phyloP scores from a whole-genome alignment of 306 rosid species.

The Quercus variabilis region DNA sequence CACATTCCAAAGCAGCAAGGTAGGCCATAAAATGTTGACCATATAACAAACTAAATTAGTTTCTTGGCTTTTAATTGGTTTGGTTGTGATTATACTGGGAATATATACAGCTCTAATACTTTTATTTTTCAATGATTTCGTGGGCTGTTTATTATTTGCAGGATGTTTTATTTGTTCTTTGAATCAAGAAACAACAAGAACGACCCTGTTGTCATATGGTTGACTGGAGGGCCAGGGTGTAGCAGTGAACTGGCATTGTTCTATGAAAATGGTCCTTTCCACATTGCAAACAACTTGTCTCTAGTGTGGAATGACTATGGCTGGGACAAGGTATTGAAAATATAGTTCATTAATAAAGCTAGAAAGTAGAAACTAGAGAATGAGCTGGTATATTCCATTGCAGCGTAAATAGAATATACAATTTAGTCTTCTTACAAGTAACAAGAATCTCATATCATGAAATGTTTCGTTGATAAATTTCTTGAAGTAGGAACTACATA shows the following conservation, averaged over 20 bases:
- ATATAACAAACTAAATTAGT: too few relatives aligned
- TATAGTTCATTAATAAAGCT: neutral
- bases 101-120: too few relatives aligned
- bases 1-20: constrained; percentile 82
- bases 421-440: neutral
- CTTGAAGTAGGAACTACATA: neutral
- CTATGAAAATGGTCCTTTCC: constrained; percentile 92
- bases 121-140: too few relatives aligned
- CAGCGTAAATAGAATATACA: neutral
- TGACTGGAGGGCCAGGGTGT: constrained; percentile 98
- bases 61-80: too few relatives aligned
- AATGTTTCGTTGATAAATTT: neutral
- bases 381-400: neutral
- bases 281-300: constrained; percentile 56
- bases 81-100: too few relatives aligned
- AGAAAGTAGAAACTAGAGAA: neutral
- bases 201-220: constrained; percentile 83
- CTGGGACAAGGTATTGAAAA: constrained; percentile 68
- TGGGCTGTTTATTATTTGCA: constrained; percentile 20
- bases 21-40: constrained; percentile 14
- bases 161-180: constrained; percentile 93
- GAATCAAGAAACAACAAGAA: constrained; percentile 63
- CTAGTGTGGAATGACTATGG: constrained; percentile 86
- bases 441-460: neutral
- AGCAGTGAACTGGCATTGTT: constrained; percentile 90